Percentiles rank a stretch among this genome's conserved stretches.
phyloP scores from a whole-genome alignment of 768 basidiomycete species.

The Trametes cubensis region DNA sequence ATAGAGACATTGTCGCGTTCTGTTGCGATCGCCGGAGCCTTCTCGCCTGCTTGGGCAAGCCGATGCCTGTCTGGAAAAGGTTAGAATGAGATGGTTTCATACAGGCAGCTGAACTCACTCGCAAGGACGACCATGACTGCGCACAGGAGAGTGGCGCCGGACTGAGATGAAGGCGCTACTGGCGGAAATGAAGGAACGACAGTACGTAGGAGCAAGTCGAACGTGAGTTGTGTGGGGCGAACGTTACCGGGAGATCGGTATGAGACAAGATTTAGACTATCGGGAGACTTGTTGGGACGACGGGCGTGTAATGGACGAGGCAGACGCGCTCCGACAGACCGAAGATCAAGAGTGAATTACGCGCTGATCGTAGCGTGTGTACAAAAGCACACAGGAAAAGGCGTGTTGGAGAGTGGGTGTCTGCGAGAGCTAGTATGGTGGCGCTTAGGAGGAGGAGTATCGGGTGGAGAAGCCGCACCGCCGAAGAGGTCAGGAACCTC shows the following conservation, averaged over 20 bases:
- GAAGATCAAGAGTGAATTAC: conserved; percentile 3
- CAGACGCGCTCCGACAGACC: conserved; percentile 9
- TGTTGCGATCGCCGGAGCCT: conserved; percentile 9
- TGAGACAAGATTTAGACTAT: conserved; percentile 12
- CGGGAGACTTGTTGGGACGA: conserved; percentile 8
- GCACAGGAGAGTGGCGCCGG: not conserved
- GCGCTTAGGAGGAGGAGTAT: not conserved
- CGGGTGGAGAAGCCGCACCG: not conserved
- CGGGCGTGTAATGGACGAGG: conserved; percentile 14
- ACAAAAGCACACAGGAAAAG: not conserved
- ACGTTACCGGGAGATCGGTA: conserved; percentile 1
- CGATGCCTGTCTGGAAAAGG: conserved; percentile 6
- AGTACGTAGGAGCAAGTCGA: not conserved
- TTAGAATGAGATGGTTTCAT: conserved; percentile 4
- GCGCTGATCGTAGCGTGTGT: not conserved
- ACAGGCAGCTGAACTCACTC: conserved; percentile 11
- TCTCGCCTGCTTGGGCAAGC: conserved; percentile 4
- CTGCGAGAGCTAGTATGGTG: not conserved
- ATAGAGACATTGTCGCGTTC: conserved; percentile 10
- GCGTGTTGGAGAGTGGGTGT: not conserved
- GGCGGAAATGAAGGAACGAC: not conserved
- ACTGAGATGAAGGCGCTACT: not conserved
- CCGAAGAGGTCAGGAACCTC: not conserved
- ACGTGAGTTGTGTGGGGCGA: not conserved
- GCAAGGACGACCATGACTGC: conserved; percentile 20